Evolutionary conservation across 1,284 basidiomycete genomes (phyloP), one percentile per base, ranked within the genome.

Genomic region (Naganishia sp.): DNA sequence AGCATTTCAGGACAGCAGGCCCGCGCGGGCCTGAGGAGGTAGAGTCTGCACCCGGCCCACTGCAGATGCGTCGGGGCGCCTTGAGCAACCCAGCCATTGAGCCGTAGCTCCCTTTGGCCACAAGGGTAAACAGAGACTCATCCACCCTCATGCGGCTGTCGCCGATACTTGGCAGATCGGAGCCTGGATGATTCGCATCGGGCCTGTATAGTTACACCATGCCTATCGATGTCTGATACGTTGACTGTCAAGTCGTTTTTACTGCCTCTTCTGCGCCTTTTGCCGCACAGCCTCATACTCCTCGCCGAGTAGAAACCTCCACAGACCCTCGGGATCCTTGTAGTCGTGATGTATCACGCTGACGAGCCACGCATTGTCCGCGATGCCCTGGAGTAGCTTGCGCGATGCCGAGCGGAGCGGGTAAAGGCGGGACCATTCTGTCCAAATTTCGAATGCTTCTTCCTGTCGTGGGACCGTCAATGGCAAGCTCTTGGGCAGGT

Each of bases 381-480:
- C 82, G 36, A 98, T 84, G 7, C 79, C 72, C 64, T 94, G 88
- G 28, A 99, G 82, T 25, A 94, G 75, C 61, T 81, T 81, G 60
- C 92, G 84, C 65, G 93, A 88, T 7, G 84, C 80, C 0, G 93
- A 93, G 9, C 79, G 82, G 1, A 89, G 88, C 0, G 89, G 86
- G 76, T 94, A 97, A 68, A 92, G 87, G 28, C 88, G 85, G 21
- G 92, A 88, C 95, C 96, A 99, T 72, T 95, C 90, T 2, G 85
- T 84, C 95, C 95, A 99, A 70, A 96, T 95, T 9, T 88, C 89
- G 76, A 97, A 99, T 0, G 94, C 95, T 79, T 99, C 96, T 48
- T 96, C 92, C 92, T 95, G 36, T 18, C 9, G 11, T 1, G n/a
- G 10, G 5, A 33, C 74, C 36, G 48, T 36, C 31, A 21, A 7